Base-by-base conservation (phyloP, 2,329 filamentous ascomycete species). In the Bretziella fagacearum region DNA sequence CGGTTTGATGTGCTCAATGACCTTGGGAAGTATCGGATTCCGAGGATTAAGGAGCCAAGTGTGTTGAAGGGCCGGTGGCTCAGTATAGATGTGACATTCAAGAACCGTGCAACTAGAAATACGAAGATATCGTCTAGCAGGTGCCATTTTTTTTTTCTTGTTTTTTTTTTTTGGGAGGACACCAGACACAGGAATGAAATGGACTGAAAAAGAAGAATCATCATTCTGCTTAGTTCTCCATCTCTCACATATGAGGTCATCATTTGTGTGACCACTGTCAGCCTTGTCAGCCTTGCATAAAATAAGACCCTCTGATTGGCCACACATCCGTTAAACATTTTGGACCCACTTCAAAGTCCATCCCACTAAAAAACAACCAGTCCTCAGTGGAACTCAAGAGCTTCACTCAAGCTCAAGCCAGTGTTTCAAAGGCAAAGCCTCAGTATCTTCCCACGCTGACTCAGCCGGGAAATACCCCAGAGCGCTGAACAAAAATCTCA, bases 41-140 rank as follows among this genome's bases (percentile, higher is more conserved):
- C 79, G 76, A 29, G 81, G 71, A 56, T 82, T 81, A 53, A 94
- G 73, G 15, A 98, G 74, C 78, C 93, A 95, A 57, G 80, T 79
- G 54, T 84, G 75, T 20, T 77, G 76, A 51, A 94, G 76, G 10
- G 81, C 76, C 0, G 91, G 91, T 56, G 89, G 87, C 54, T 96
- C 89, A 40, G 95, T 77, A 62, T 96, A 96, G 55, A 98, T 91
- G 54, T 87, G 86, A 53, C 84, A 86, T 70, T 98, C 91, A n/a
- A 98, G 73, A 26, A 95, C 86, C 3, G 89, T 94, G 62, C 85
- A 84, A 59, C 89, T 87, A 47, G 83, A 89, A 55, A 96, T 93
- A 45, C 89, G 77, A 47, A 96, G 71, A 60, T 96, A 95, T 56
- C 87, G 77, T 50, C 87, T 78, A 41, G 94, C 76, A 8, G 87